Conservation (phyloP, 129 eudicot species). For the Artemisia tridentata region DNA sequence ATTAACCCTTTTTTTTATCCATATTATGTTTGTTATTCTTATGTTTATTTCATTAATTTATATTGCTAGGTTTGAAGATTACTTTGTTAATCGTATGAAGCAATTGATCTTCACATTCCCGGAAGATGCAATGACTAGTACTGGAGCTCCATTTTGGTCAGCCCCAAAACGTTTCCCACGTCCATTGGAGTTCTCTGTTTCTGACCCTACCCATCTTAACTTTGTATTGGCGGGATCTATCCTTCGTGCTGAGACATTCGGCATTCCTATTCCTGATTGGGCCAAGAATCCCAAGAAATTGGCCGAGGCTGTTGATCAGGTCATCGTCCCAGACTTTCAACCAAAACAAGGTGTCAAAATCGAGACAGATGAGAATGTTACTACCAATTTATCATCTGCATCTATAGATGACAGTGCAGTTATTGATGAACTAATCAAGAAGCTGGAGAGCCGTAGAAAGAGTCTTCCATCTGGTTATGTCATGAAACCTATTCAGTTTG, state of each 20-base stretch:
- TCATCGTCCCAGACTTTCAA: slow-evolving; percentile 77
- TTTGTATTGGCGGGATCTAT: slow-evolving; percentile 69
- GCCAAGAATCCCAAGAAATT: slow-evolving; percentile 58
- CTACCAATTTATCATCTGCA: slow-evolving; percentile 73
- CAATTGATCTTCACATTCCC: slow-evolving; percentile 86
- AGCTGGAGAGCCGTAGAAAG: slow-evolving; percentile 57
- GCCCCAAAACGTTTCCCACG: slow-evolving; percentile 95
- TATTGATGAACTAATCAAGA: slow-evolving; percentile 56
- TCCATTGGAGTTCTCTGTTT: slow-evolving; percentile 60
- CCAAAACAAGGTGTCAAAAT: slow-evolving; percentile 80
- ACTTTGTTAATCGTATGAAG: slow-evolving; percentile 78
- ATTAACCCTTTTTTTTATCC: background rate
- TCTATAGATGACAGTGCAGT: slow-evolving; percentile 81
- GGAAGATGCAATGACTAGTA: slow-evolving; percentile 87
- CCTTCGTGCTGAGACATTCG: slow-evolving; percentile 86
- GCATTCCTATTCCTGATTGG: slow-evolving; percentile 90
- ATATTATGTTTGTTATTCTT: background rate
- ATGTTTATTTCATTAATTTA: background rate
- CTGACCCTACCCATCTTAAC: slow-evolving; percentile 75
- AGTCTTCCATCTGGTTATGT: slow-evolving; percentile 51
- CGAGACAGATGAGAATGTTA: slow-evolving; percentile 88
- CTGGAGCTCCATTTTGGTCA: slow-evolving; percentile 96
- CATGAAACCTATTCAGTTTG: slow-evolving; percentile 96
- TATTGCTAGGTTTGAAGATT: slow-evolving; percentile 80
- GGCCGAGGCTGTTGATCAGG: slow-evolving; percentile 68